phyloP scores from a whole-genome alignment of 2,329 filamentous ascomycete genomes.

The Pseudopyrenochaeta lycopersici region DNA sequence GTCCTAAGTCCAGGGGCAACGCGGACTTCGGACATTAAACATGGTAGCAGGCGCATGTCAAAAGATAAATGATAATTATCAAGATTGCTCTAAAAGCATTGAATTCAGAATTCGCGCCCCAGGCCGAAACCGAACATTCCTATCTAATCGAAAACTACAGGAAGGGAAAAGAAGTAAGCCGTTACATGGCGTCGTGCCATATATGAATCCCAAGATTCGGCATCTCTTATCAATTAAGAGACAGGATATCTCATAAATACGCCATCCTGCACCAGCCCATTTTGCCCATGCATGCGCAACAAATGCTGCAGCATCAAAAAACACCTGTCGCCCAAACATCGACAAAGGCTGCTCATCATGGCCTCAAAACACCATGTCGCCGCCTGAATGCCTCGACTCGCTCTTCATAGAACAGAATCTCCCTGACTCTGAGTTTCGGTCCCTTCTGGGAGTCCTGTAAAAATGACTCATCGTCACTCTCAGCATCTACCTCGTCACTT shows the following conservation, averaged over 20 bases:
- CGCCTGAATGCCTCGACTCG: conserved; percentile 80
- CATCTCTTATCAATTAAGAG: conserved; percentile 10
- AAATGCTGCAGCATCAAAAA: conserved; percentile 9
- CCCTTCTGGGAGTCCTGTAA: conserved; percentile 59
- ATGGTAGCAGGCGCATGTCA: too few relatives aligned
- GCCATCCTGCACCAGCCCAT: conserved; percentile 15
- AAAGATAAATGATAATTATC: too few relatives aligned
- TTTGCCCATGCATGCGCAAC: conserved; percentile 4
- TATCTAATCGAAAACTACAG: conserved; percentile 12
- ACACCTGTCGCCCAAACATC: neutral
- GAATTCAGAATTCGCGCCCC: neutral
- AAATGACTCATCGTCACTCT: conserved; percentile 62
- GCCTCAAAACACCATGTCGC: conserved; percentile 61
- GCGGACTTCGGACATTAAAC: neutral
- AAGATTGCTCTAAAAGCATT: too few relatives aligned
- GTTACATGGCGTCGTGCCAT: neutral
- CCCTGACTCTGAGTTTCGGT: conserved; percentile 69
- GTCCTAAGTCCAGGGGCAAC: neutral
- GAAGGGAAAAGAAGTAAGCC: conserved; percentile 1
- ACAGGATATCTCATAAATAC: conserved; percentile 19
- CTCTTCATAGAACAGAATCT: conserved; percentile 87
- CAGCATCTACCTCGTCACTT: conserved; percentile 51
- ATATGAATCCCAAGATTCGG: neutral
- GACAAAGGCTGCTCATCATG: conserved; percentile 18
- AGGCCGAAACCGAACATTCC: neutral